These are phyloP conservation scores for Penicillium sp. DNA, from an alignment of 2,329 filamentous ascomycete species.

Conservation along the genomic window DNA sequence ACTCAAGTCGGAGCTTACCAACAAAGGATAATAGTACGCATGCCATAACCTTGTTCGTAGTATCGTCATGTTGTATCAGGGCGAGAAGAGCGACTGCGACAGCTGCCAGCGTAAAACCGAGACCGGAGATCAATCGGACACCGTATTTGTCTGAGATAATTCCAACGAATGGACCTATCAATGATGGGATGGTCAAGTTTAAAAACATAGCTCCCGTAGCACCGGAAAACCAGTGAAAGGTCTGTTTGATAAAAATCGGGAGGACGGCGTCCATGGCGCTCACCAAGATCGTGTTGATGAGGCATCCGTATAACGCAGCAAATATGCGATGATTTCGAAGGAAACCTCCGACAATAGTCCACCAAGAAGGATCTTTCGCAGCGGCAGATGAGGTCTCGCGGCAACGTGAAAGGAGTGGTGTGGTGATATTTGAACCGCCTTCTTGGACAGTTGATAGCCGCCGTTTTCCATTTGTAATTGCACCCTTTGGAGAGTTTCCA, in stretches of 20 bases:
- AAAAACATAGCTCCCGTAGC: conserved; percentile 7
- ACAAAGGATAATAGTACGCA: neutral
- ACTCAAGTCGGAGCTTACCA: neutral
- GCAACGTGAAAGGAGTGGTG: neutral
- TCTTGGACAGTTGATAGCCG: conserved; percentile 1
- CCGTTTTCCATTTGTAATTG: neutral
- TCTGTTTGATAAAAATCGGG: conserved; percentile 3
- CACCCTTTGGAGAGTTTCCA: neutral
- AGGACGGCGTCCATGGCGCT: conserved; percentile 4
- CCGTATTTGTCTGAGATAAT: conserved; percentile 8
- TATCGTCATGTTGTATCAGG: neutral
- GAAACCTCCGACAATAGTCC: conserved; percentile 5
- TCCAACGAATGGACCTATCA: conserved; percentile 7
- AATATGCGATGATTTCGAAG: neutral
- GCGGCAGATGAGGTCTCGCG: neutral
- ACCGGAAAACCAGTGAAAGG: conserved; percentile 7
- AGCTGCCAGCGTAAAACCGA: neutral
- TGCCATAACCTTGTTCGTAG: neutral
- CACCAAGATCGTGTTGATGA: conserved; percentile 6
- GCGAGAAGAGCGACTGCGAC: neutral
- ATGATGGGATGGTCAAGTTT: conserved; percentile 7
- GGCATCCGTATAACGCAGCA: conserved; percentile 6
- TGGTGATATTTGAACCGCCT: neutral
- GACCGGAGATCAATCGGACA: neutral
- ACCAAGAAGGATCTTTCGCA: neutral